Evolutionary conservation across 805 yeast genomes (phyloP), one percentile per base, ranked within the genome.

Genomic region (Yarrowia sp.): DNA sequence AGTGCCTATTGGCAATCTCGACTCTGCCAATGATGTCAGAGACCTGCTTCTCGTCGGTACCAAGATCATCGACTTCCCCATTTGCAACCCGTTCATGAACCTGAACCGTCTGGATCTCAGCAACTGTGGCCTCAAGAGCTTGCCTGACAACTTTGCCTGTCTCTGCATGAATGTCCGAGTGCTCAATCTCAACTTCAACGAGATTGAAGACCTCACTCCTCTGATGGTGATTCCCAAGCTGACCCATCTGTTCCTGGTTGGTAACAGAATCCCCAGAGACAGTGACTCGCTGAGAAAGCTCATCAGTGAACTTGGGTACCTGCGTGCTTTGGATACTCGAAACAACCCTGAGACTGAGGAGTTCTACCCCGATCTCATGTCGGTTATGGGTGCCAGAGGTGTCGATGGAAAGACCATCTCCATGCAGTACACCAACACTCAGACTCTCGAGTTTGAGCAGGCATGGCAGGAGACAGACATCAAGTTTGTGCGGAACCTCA

Each of bases 1-100:
- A n/a, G 38, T 55, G 40, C 38, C 53, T 38, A 15, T 58, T 9
- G 63, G 66, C 26, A 41, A 63, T 36, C 67, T 72, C 69, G 38
- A 68, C 3, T 48, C 67, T 38, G 35, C 76, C 55, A 68, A 71
- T 16, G 81, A 81, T 64, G 72, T 82, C 2, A 71, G 75, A 14
- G 74, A 72, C 52, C 71, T 84, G 42, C 81, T 81, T 69, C 67
- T 84, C 40, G 81, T 86, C 0, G 85, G 85, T 2, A 73, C 71
- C 40, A 42, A 63, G 19, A 69, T 74, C 26, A 36, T 49, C 7
- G 69, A 58, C 15, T 53, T 75, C 14, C 71, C 68, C 14, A 66
- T 75, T 40, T 40, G 52, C 16, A 72, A 74, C 50, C 74, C 74
- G 15, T 78, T 75, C 66, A 65, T 77, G 70, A 77, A 76, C 56